A percentile compares a stretch with the other conserved stretches of the same genome.
Evolutionary conservation across 1,284 basidiomycete species (phyloP).

Genomic region (Ustilago bromivora): DNA sequence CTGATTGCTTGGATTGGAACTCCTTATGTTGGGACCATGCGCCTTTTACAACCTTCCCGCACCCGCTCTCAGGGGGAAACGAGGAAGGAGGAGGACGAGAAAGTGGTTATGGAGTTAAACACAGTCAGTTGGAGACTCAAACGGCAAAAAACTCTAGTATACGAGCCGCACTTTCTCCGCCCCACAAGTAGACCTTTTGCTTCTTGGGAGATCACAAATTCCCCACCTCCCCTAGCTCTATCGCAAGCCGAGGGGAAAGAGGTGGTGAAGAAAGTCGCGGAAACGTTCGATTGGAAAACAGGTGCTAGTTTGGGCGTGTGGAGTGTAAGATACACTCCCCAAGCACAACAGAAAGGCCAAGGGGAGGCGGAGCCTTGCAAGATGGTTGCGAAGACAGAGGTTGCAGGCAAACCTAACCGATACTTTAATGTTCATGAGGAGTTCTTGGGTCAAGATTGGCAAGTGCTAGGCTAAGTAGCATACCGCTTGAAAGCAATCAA

Average conservation of each 20-base stretch:
- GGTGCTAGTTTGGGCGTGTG: constrained; percentile 80
- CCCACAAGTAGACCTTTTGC: constrained; percentile 80
- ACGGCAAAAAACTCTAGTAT: constrained; percentile 77
- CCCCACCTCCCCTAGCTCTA: constrained; percentile 21
- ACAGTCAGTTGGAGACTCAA: constrained; percentile 77
- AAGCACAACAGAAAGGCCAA: constrained; percentile 74
- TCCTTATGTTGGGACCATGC: constrained; percentile 74
- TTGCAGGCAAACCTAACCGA: constrained; percentile 70
- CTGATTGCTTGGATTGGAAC: constrained; percentile 79
- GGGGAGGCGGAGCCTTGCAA: constrained; percentile 63
- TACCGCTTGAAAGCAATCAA: background rate
- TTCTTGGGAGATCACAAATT: constrained; percentile 73
- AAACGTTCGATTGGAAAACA: constrained; percentile 69
- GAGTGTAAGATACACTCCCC: constrained; percentile 78
- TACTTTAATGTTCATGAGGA: constrained; percentile 88
- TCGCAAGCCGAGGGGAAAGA: background rate
- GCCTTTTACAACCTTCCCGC: constrained; percentile 22
- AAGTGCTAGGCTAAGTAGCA: constrained; percentile 48
- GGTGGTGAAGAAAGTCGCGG: constrained; percentile 41
- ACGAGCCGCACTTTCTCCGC: constrained; percentile 79
- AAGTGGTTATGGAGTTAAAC: constrained; percentile 71
- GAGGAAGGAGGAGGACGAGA: no score
- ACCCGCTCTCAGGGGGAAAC: background rate
- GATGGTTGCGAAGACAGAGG: constrained; percentile 34
- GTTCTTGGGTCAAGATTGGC: constrained; percentile 72